These are phyloP conservation scores for Paramecium tetraurelia DNA, from an alignment of 73 alveolate genomes.

Conservation along the genomic window DNA sequence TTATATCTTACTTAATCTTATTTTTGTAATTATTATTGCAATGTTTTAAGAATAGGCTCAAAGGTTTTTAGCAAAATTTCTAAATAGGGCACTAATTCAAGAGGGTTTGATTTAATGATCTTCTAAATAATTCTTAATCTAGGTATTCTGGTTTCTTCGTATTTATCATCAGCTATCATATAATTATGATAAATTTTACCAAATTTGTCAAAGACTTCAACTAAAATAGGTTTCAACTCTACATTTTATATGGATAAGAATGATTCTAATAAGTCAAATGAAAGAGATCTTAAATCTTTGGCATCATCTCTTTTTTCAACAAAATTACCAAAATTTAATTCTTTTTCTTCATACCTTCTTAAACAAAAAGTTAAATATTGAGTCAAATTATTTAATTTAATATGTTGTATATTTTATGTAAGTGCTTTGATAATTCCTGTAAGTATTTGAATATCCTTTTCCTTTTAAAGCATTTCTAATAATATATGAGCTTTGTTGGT, in stretches of 20 bases:
- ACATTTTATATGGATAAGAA: background rate
- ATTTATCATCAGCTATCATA: background rate
- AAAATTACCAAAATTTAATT: conserved; percentile 38
- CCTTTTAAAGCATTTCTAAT: background rate
- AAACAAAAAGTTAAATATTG: background rate
- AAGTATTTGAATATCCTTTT: background rate
- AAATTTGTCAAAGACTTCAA: background rate
- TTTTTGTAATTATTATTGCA: background rate
- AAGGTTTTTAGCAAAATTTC: background rate
- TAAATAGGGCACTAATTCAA: background rate
- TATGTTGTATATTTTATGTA: background rate
- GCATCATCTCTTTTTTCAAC: conserved; percentile 48
- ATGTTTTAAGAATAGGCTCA: background rate
- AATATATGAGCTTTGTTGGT: background rate
- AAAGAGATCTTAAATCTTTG: background rate
- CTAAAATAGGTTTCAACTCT: background rate
- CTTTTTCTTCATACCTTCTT: conserved; percentile 39
- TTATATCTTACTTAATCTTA: background rate
- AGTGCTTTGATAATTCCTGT: conserved; percentile 16
- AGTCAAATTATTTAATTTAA: background rate
- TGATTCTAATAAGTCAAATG: conserved; percentile 32
- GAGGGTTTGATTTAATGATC: background rate
- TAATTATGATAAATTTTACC: background rate
- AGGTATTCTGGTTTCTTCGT: conserved; percentile 19
- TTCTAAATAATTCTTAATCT: background rate